Percentiles rank a stretch among this genome's conserved stretches.
Evolutionary conservation across 1,284 basidiomycete genomes (phyloP).

Genomic region (Boletus hoseneyae): DNA sequence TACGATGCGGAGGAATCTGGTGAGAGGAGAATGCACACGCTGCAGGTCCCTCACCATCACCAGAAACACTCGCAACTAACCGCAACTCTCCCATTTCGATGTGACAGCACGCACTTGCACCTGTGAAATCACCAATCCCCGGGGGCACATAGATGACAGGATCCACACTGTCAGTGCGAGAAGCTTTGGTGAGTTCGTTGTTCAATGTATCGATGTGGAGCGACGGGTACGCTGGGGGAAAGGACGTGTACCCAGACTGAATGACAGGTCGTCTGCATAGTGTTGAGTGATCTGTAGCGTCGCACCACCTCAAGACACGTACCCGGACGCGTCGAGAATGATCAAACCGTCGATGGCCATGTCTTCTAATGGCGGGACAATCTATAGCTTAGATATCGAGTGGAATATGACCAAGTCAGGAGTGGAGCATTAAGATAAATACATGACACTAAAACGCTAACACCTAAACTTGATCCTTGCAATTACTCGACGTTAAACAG

Average conservation of each 20-base stretch:
- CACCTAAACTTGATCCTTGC: not conserved
- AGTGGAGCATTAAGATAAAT: conserved; percentile 15
- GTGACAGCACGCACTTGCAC: conserved; percentile 75
- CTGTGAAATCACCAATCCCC: conserved; percentile 44
- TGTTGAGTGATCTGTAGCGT: conserved; percentile 13
- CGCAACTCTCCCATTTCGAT: conserved; percentile 73
- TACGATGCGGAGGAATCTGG: conserved; percentile 30
- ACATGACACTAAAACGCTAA: conserved; percentile 14
- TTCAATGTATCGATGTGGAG: conserved; percentile 87
- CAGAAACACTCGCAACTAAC: conserved; percentile 78
- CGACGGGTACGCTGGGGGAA: conserved; percentile 75
- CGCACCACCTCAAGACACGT: conserved; percentile 25
- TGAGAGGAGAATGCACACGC: not conserved
- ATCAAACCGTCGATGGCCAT: conserved; percentile 91
- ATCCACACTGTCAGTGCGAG: conserved; percentile 56
- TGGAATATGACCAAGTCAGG: not conserved
- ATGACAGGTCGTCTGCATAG: conserved; percentile 78
- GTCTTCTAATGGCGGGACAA: not conserved
- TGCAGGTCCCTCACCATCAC: conserved; percentile 57
- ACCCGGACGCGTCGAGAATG: conserved; percentile 81
- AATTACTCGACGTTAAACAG: not conserved
- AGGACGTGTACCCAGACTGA: conserved; percentile 85
- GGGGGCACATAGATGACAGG: conserved; percentile 65
- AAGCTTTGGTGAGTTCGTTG: conserved; percentile 59
- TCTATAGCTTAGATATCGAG: no score